Evolutionary conservation across 768 basidiomycete genomes (phyloP).

Genomic region (Postia placenta): DNA sequence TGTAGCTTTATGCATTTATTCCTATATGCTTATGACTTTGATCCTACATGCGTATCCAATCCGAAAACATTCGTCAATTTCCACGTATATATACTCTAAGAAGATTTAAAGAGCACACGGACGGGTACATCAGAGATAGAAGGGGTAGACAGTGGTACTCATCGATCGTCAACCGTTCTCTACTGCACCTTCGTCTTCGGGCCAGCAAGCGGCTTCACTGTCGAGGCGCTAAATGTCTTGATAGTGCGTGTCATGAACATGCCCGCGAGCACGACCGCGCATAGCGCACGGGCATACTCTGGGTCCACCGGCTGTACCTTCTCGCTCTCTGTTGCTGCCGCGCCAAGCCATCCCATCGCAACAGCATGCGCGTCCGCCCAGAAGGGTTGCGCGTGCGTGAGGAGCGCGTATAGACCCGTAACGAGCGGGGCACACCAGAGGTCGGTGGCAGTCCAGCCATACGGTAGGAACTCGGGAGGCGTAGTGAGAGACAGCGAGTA

Average conservation of each 20-base stretch:
- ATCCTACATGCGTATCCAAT: neutral
- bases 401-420: slow-evolving; percentile 72
- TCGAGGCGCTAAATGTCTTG: slow-evolving; percentile 47
- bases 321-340: slow-evolving; percentile 21
- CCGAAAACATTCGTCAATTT: no score
- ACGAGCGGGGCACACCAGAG: slow-evolving; percentile 79
- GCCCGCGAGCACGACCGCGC: slow-evolving; percentile 55
- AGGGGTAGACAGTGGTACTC: no score
- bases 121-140: no score
- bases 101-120: no score
- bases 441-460: slow-evolving; percentile 84
- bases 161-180: no score
- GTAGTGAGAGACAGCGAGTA: slow-evolving; percentile 63
- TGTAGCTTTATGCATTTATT: neutral
- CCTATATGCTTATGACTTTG: neutral
- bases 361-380: slow-evolving; percentile 58
- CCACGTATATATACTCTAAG: no score
- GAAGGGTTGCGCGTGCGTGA: slow-evolving; percentile 85
- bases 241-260: slow-evolving; percentile 61
- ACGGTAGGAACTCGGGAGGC: slow-evolving; percentile 72
- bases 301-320: slow-evolving; percentile 47
- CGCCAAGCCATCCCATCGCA: slow-evolving; percentile 41
- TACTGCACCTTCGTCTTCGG: slow-evolving; percentile 17
- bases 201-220: slow-evolving; percentile 1
- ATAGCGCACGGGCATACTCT: slow-evolving; percentile 64